Base-by-base conservation (phyloP, 192 early-diverging fungal species). In the Obelidium mucronatum region DNA sequence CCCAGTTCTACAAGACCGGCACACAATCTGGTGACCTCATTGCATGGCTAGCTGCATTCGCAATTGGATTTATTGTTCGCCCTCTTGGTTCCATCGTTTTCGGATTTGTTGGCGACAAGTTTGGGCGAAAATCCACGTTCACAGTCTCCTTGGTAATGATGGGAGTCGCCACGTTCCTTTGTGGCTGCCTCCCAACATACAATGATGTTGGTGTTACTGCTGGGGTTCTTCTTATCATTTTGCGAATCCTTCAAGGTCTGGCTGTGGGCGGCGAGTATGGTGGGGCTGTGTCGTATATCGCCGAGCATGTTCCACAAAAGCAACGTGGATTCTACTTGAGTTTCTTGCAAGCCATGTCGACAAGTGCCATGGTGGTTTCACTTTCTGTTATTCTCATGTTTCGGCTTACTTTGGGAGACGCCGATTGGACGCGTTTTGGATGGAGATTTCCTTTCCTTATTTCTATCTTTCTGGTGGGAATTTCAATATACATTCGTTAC, bases 211-310 rank as follows among this genome's bases (percentile, higher is more conserved):
- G 79, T 0, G 42, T 30, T n/a, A 24, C 75, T 34, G 39, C 79
- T 22, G 79, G 79, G 1, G 58, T 64, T n/a, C 17, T 71, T 2
- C 34, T 80, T 2, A 78, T 80, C 42, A 44, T 80, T 28, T 52
- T 80, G 34, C 65, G 79, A 1, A 15, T 80, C 30, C 4, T 80
- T 28, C 79, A 80, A 69, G 79, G 79, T 36, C 30, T 80, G 33
- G 79, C 79, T 26, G 8, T 78, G 44, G 79, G 79, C 33, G 79
- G 79, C 11, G 79, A 80, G 33, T 80, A 80, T 51, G 79, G 79
- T 40, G 79, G 75, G 19, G 79, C 79, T 31, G 69, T 66, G 5
- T 34, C 62, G 2, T 78, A 53, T 68, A 72, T 80, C 30, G 65
- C 63, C 24, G 79, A 80, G 58, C 66, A 78, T 40, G 2, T 53